Conservation (phyloP, 164 flowering plant species). For the Magnolia officinalis region DNA sequence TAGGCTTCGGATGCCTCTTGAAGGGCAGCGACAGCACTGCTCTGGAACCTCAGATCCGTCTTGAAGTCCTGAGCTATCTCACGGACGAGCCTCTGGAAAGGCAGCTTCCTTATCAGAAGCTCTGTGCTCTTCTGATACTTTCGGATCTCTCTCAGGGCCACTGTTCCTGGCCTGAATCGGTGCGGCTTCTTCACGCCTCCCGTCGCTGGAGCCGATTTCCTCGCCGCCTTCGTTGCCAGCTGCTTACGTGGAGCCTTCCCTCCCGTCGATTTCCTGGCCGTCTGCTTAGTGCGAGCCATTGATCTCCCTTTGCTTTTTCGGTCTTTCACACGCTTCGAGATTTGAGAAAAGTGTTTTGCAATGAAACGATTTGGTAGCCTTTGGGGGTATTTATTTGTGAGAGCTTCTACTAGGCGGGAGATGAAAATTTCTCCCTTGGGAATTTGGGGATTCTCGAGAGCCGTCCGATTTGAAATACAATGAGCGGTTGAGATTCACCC, state of each 20-base stretch:
- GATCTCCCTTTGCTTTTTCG: not conserved
- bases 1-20: conserved; percentile 16
- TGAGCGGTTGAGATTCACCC: not conserved
- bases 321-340: not conserved
- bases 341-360: not conserved
- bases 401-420: not conserved
- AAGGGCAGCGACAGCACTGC: conserved; percentile 12
- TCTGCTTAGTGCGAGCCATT: conserved; percentile 14
- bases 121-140: conserved; percentile 21
- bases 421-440: not conserved
- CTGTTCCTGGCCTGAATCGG: conserved; percentile 15
- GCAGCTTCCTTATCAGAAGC: conserved; percentile 15
- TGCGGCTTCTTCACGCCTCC: conserved; percentile 20
- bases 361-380: not conserved
- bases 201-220: conserved; percentile 18
- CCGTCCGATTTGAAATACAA: not conserved
- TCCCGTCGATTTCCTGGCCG: conserved; percentile 14
- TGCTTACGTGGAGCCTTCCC: conserved; percentile 19
- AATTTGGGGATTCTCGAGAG: not conserved
- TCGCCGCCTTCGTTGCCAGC: conserved; percentile 16
- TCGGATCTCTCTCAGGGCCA: conserved; percentile 17
- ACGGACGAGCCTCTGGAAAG: conserved; percentile 15
- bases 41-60: conserved; percentile 18
- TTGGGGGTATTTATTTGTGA: not conserved
- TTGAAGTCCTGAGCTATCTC: conserved; percentile 20